Conservation (phyloP, 2,329 filamentous ascomycete species). For the Aureobasidium musti region DNA sequence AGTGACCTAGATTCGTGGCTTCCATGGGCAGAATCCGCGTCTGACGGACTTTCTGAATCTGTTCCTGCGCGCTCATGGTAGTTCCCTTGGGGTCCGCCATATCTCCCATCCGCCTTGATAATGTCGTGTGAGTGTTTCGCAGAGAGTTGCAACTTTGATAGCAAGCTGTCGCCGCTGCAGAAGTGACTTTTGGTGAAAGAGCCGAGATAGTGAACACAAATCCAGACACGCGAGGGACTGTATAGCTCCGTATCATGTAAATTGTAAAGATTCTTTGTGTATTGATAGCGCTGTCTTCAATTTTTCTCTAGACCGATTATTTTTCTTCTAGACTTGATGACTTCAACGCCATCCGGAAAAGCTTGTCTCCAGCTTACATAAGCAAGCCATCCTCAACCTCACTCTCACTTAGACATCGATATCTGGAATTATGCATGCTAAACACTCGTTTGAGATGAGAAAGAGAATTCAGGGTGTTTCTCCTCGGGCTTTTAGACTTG, state of each 20-base stretch:
- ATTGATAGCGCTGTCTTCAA: neutral
- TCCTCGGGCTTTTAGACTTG: too few species aligned
- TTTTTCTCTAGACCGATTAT: neutral
- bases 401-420: neutral
- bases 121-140: neutral
- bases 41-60: neutral
- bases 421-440: neutral
- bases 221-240: neutral
- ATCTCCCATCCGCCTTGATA: neutral
- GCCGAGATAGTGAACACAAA: neutral
- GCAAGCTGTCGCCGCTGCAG: neutral
- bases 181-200: neutral
- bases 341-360: constrained; percentile 9
- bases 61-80: neutral
- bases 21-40: constrained; percentile 48
- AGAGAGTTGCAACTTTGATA: neutral
- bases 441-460: too few species aligned
- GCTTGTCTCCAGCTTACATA: constrained; percentile 20
- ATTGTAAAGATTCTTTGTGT: neutral
- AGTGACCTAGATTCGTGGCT: constrained; percentile 44
- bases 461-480: too few species aligned
- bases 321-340: constrained; percentile 20
- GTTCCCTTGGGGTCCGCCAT: neutral
- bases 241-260: neutral
- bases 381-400: neutral